Percentiles rank a stretch among this genome's conserved stretches.
Conservation (phyloP, 2,329 filamentous ascomycete species). For the Fusarium scirpi region DNA sequence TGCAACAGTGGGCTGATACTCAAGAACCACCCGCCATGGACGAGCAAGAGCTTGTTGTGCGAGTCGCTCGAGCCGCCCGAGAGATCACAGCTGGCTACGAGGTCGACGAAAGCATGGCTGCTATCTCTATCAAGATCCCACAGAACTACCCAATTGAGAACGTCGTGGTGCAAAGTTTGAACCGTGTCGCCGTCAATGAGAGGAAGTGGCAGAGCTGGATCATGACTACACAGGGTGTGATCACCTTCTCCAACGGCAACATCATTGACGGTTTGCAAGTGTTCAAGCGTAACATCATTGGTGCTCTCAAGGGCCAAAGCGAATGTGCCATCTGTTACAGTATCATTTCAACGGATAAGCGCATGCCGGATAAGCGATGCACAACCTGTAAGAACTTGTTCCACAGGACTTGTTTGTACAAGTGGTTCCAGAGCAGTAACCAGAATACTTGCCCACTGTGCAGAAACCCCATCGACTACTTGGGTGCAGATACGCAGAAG, state of each 20-base stretch:
- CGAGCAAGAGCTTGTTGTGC: conserved; percentile 72
- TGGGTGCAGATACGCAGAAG: conserved; percentile 57
- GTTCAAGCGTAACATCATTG: conserved; percentile 88
- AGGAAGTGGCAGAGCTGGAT: conserved; percentile 95
- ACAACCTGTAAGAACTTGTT: conserved; percentile 94
- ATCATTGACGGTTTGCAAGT: conserved; percentile 88
- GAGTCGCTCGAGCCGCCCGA: conserved; percentile 75
- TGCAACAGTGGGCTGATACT: conserved; percentile 72
- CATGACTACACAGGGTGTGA: conserved; percentile 87
- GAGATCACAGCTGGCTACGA: conserved; percentile 89
- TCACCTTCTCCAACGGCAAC: conserved; percentile 90
- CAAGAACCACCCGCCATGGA: conserved; percentile 63
- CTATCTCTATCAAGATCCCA: conserved; percentile 85
- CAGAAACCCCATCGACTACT: conserved; percentile 82
- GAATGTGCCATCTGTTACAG: conserved; percentile 98
- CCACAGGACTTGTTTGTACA: conserved; percentile 89
- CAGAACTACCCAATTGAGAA: conserved; percentile 84
- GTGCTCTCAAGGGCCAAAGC: conserved; percentile 89
- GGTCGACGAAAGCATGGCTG: conserved; percentile 86
- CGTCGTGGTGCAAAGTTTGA: conserved; percentile 80
- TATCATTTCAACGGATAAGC: conserved; percentile 88
- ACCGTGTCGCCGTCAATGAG: conserved; percentile 88
- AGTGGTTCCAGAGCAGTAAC: conserved; percentile 96
- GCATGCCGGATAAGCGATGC: conserved; percentile 91
- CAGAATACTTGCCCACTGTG: conserved; percentile 93